Evolutionary conservation across 352 stramenopile genomes (phyloP), one percentile per base, ranked within the genome.

Genomic region (Phytophthora fragariae): DNA sequence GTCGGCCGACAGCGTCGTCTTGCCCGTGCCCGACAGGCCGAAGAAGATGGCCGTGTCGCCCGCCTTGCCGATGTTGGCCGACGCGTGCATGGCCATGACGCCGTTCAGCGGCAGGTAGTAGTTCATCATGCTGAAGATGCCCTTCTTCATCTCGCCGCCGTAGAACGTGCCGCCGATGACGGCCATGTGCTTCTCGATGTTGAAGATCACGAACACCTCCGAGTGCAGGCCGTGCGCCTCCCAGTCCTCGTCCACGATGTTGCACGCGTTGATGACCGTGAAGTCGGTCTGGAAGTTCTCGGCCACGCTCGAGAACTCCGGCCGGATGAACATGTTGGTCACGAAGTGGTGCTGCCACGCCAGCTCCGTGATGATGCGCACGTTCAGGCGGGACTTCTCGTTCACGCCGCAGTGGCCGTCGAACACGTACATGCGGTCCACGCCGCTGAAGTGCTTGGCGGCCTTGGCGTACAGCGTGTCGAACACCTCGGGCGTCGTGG

Each of bases 101-200:
- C 95, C 92, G 39, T 98, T 82, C 68, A 99, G 89, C 24, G 97
- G 97, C 47, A 99, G 82, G 90, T 91, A 98, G 86, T 99, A 99
- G 85, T 99, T 99, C 97, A 99, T 99, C 80, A 99, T 92, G 57
- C 85, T 96, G 76, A 99, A 99, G 76, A 99, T 99, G 39, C 97
- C 97, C 84, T 99, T 99, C 87, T 99, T 99, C 87, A 99, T 99
- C 84, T 99, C 97, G 57, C 97, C 97, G 52, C 96, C 97, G 83
- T 99, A 99, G 86, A 92, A 99, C 14, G 97, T 99, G 57, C 97
- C 97, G 65, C 96, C 95, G 58, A 99, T 98, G 62, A 99, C 90
- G 58, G 95, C 97, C 57, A 96, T 88, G 70, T 97, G 91, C 80
- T 99, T 97, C 77, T 99, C 97, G 68, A 99, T 87, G 80, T 99